Conservation (phyloP, 768 basidiomycete species). For the Mycena vitilis region DNA sequence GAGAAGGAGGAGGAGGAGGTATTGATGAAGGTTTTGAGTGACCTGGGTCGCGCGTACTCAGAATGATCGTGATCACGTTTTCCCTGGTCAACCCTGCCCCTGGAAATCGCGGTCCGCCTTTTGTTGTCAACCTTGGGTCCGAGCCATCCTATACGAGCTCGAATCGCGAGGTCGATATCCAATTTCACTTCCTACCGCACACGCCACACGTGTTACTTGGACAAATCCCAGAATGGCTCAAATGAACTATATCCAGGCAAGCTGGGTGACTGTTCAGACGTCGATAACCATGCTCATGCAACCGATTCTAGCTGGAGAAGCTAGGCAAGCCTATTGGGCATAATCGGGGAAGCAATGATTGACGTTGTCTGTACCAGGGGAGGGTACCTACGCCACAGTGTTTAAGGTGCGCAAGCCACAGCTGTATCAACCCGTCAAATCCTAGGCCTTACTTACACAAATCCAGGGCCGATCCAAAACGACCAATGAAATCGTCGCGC, state of each 20-base stretch:
- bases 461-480: slow-evolving; percentile 90
- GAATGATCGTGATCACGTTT: no score
- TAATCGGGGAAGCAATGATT: neutral
- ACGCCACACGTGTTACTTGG: neutral
- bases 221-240: slow-evolving; percentile 24
- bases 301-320: slow-evolving; percentile 79
- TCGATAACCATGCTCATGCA: neutral
- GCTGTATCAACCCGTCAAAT: neutral
- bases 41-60: no score
- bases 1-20: no score
- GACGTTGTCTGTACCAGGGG: slow-evolving; percentile 61
- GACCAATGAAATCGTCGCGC: slow-evolving; percentile 96
- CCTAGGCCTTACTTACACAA: neutral
- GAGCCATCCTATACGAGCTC: no score
- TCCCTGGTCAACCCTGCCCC: no score
- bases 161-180: no score
- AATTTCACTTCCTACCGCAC: neutral
- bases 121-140: no score
- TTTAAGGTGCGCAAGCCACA: slow-evolving; percentile 77
- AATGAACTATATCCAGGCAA: slow-evolving; percentile 70
- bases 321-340: slow-evolving; percentile 60
- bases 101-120: no score
- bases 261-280: slow-evolving; percentile 17
- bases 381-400: slow-evolving; percentile 96
- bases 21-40: no score